These are phyloP conservation scores for Lipomyces yarrowii DNA, from an alignment of 1,139 yeast species.

Conservation along the genomic window DNA sequence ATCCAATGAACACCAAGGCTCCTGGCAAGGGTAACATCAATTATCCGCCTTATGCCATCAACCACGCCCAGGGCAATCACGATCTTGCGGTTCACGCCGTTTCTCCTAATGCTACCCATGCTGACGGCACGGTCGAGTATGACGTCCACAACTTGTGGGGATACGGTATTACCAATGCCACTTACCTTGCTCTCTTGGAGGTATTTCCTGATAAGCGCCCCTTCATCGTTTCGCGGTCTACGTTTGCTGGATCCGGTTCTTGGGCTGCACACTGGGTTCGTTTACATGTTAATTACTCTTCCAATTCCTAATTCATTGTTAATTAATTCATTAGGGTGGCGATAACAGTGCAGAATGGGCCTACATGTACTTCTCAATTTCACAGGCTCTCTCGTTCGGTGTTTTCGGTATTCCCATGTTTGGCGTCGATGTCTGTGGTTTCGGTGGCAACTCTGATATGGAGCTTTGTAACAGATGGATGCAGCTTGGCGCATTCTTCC, in stretches of 20 bases:
- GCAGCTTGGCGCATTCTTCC: conserved; percentile 92
- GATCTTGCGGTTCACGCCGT: conserved; percentile 43
- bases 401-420: conserved; percentile 86
- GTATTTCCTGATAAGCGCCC: conserved; percentile 65
- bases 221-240: conserved; percentile 80
- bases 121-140: conserved; percentile 43
- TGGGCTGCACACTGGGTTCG: conserved; percentile 81
- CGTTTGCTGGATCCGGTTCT: conserved; percentile 86
- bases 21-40: conserved; percentile 43
- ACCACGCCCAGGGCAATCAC: conserved; percentile 43
- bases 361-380: conserved; percentile 72
- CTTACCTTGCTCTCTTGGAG: conserved; percentile 54
- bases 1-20: conserved; percentile 36
- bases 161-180: conserved; percentile 51
- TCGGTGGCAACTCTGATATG: conserved; percentile 80
- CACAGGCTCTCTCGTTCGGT: conserved; percentile 82
- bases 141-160: conserved; percentile 84
- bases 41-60: conserved; percentile 43
- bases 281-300: neutral
- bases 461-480: conserved; percentile 90
- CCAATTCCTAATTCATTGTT: neutral
- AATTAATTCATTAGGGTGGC: conserved; percentile 54
- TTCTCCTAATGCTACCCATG: conserved; percentile 41
- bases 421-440: conserved; percentile 97
- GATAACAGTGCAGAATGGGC: conserved; percentile 94